A percentile compares a stretch with the other conserved stretches of the same genome.
These are phyloP conservation scores for Xerocomellus dryophilus DNA, from an alignment of 768 basidiomycete species.

Conservation along the genomic window DNA sequence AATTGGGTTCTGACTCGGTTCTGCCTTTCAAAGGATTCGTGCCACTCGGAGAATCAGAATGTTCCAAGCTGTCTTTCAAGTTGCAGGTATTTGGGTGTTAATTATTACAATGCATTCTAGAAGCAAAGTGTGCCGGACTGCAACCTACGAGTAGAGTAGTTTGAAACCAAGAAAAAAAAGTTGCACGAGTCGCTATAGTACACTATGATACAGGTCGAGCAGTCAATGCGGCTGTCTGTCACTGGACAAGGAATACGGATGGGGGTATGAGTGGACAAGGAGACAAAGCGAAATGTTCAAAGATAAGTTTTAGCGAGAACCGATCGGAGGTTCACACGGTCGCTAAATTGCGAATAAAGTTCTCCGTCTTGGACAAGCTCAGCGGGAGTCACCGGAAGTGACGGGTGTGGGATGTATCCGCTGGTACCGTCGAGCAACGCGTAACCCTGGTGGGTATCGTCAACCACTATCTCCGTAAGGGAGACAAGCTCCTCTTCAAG, in stretches of 20 bases:
- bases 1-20: too few species aligned
- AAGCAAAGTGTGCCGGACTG: not conserved
- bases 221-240: not conserved
- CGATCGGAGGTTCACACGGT: slow-evolving; percentile 12
- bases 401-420: slow-evolving; percentile 25
- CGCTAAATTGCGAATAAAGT: slow-evolving; percentile 5
- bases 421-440: slow-evolving; percentile 19
- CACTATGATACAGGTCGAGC: not conserved
- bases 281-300: not conserved
- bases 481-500: slow-evolving; percentile 21
- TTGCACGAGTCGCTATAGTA: not conserved
- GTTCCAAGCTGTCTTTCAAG: too few species aligned
- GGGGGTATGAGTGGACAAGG: not conserved
- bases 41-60: not conserved
- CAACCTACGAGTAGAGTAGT: too few species aligned
- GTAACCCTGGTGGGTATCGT: slow-evolving; percentile 18
- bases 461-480: slow-evolving; percentile 25
- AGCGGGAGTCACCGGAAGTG: not conserved
- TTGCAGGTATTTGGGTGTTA: not conserved
- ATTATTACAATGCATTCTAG: not conserved
- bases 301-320: not conserved
- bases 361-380: slow-evolving; percentile 7
- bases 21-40: not conserved
- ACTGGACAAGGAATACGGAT: not conserved
- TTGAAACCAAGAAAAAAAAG: too few species aligned